Percentiles rank a stretch among this genome's conserved stretches.
Conservation (phyloP, 768 basidiomycete genomes). For the Mycena haematopus region DNA sequence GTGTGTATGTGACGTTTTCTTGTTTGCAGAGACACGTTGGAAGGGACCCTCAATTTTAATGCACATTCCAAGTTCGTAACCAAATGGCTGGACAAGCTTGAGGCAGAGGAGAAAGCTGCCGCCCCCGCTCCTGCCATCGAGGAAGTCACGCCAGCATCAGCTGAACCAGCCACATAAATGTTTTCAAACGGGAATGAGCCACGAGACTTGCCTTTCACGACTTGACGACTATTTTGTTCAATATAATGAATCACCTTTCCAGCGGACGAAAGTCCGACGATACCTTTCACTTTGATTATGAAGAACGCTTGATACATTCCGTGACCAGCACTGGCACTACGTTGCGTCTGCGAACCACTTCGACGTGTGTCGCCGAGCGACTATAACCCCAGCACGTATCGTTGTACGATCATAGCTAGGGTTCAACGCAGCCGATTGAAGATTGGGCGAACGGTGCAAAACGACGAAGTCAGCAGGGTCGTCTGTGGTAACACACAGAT, state of each 20-base stretch:
- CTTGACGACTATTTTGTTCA: constrained; percentile 19
- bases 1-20: neutral
- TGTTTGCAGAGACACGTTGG: constrained; percentile 58
- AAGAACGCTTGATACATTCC: neutral
- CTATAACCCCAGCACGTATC: constrained; percentile 51
- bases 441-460: constrained; percentile 52
- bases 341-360: constrained; percentile 42
- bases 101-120: constrained; percentile 42
- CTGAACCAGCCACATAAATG: constrained; percentile 1
- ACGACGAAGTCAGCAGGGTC: constrained; percentile 65
- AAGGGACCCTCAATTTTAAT: constrained; percentile 64
- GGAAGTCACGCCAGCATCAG: constrained; percentile 6
- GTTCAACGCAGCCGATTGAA: constrained; percentile 56
- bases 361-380: constrained; percentile 45
- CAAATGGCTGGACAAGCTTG: constrained; percentile 65
- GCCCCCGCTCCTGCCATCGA: constrained; percentile 8
- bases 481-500: constrained; percentile 46
- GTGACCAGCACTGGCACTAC: too few species aligned
- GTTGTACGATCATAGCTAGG: constrained; percentile 59
- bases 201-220: neutral
- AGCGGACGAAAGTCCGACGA: neutral
- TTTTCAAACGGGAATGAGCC: neutral
- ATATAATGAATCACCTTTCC: constrained; percentile 12
- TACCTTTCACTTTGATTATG: too few species aligned
- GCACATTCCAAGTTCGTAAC: constrained; percentile 77